Evolutionary conservation across 371 early-diverging fungal genomes (phyloP).

Genomic region (Capniomyces stellatus): DNA sequence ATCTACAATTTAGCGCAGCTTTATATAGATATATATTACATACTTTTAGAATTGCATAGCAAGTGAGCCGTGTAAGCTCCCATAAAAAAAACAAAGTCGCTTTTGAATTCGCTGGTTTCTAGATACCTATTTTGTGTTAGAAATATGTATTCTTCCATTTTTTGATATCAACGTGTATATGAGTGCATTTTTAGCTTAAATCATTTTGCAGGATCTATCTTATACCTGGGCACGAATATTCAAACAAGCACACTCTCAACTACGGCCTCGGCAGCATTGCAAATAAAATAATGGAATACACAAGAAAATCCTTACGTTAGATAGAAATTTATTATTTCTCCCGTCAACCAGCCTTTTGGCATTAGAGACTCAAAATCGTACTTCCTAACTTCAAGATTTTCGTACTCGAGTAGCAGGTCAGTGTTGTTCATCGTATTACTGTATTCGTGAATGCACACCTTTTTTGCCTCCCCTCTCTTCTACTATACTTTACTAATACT

Average conservation of each 20-base stretch:
- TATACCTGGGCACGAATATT: too few relatives aligned
- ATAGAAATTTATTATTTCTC: conserved; percentile 26
- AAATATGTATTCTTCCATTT: too few relatives aligned
- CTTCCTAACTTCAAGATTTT: conserved; percentile 21
- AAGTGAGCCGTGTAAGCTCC: conserved; percentile 25
- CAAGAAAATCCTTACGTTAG: conserved; percentile 11
- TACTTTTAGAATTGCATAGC: conserved; percentile 16
- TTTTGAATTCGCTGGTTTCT: conserved; percentile 17
- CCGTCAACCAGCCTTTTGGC: conserved; percentile 24
- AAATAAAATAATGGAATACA: background rate
- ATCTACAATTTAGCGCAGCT: too few relatives aligned
- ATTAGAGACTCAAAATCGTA: conserved; percentile 21
- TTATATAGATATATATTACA: too few relatives aligned
- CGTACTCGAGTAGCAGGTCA: conserved; percentile 14
- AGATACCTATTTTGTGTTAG: conserved; percentile 1
- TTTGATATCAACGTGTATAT: too few relatives aligned
- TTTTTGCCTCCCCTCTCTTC: too few relatives aligned
- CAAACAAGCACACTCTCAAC: too few relatives aligned
- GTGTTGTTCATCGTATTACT: background rate
- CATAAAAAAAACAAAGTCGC: conserved; percentile 14
- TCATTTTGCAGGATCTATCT: too few relatives aligned
- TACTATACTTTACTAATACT: too few relatives aligned
- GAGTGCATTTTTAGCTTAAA: too few relatives aligned
- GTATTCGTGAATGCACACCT: too few relatives aligned
- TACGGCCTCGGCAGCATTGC: too few relatives aligned